Evolutionary conservation across 495 filamentous ascomycete genomes (phyloP).

Genomic region (Penicillium herquei): DNA sequence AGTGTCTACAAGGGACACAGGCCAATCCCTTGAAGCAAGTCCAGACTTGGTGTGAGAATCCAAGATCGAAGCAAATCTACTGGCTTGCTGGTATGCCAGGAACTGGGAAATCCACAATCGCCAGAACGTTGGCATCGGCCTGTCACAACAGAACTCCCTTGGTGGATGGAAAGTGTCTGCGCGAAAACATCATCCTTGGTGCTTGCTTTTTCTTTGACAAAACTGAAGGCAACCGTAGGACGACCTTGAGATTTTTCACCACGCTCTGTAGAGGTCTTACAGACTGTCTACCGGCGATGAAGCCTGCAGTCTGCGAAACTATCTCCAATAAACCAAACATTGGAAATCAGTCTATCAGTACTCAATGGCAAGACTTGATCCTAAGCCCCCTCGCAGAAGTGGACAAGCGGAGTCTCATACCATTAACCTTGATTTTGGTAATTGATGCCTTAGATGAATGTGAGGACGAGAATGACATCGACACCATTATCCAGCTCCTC

Average conservation of each 20-base stretch:
- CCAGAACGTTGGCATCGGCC: neutral
- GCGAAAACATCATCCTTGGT: neutral
- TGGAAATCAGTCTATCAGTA: no score
- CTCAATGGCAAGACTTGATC: no score
- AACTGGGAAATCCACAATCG: slow-evolving; percentile 3
- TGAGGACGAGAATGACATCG: no score
- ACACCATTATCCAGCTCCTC: no score
- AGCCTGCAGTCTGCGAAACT: no score
- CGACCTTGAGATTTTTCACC: neutral
- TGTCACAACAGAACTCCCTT: neutral
- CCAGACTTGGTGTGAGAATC: neutral
- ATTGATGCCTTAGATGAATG: no score
- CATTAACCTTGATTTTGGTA: no score
- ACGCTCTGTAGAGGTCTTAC: neutral
- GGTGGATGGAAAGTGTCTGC: neutral
- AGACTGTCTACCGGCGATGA: neutral
- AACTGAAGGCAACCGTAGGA: neutral
- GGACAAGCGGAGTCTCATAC: no score
- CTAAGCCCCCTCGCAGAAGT: no score
- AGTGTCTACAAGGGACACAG: slow-evolving; percentile 1
- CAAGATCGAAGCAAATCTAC: neutral
- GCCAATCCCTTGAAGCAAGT: neutral
- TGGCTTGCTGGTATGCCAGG: slow-evolving; percentile 2
- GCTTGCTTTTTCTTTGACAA: slow-evolving; percentile 1
- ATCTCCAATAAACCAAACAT: no score